Evolutionary conservation across 1,139 yeast species (phyloP), one percentile per base, ranked within the genome.

Genomic region (Geotrichum cucujoidarum): DNA sequence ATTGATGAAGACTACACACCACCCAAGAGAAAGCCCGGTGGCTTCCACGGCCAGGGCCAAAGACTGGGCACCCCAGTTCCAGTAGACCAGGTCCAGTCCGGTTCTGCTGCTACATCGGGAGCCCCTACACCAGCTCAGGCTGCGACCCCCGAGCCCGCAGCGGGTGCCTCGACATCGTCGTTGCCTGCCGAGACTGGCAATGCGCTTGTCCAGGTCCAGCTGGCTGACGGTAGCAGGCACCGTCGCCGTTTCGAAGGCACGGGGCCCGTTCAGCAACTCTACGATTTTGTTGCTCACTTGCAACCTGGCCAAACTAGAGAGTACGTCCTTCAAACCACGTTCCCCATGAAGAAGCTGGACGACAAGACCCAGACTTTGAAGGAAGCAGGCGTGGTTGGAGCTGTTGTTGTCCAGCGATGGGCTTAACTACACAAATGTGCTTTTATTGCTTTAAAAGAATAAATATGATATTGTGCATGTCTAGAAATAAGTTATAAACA

Each of bases 11-110:
- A 86, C 46, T 92, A 78, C 68, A 69, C 63, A 38, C 83, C 94
- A 10, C 90, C 95, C 30, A 83, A 81, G 68, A 74, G 77, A 49
- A 69, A 76, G 62, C 61, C 70, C 6, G 88, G 81, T 3, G 95
- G 96, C 0, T 90, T 86, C 63, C 71, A 67, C 24, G 97, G 98
- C 3, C 62, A 70, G 1, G 98, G 99, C n/a, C 83, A 83, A 52
- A 75, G 97, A 57, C 73, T 92, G 49, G 99, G 99, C 1, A 81
- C 92, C 1, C 95, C 94, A 1, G 84, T 87, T 10, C 92, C 95
- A 0, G 87, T 92, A 0, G 90, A 83, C 49, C 52, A 51, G 3
- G 55, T 65, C 4, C 57, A 66, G 22, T 51, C 57, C 20, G 43
- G 57, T 17, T 51, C 56, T 2, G 40, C 54, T 4, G 54, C 57